phyloP scores from a whole-genome alignment of 768 basidiomycete genomes.

The Punctularia strigosozonata region DNA sequence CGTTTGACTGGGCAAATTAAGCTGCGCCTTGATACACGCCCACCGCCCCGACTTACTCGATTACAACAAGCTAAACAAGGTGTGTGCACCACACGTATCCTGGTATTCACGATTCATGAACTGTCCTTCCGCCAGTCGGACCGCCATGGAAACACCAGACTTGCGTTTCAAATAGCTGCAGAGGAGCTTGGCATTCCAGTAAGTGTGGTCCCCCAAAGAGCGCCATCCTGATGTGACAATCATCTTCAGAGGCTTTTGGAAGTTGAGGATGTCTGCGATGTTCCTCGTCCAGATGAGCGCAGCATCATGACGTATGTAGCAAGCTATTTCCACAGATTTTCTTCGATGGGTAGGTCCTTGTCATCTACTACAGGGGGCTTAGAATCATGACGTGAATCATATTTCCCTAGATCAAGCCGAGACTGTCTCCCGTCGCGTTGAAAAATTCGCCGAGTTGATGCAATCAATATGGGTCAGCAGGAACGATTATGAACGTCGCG shows the following conservation, averaged over 20 bases:
- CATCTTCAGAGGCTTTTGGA: conserved; percentile 75
- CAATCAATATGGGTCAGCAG: conserved; percentile 79
- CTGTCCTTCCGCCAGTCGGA: conserved; percentile 54
- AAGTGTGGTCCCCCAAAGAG: conserved; percentile 15
- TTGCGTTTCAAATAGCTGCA: conserved; percentile 84
- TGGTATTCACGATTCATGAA: no score
- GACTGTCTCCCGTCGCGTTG: conserved; percentile 85
- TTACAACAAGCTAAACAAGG: conserved; percentile 80
- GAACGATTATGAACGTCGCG: conserved; percentile 90
- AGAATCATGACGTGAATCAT: not conserved
- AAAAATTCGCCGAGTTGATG: conserved; percentile 94
- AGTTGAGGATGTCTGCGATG: conserved; percentile 90
- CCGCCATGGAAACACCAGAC: conserved; percentile 68
- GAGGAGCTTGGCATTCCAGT: conserved; percentile 88
- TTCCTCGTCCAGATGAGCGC: conserved; percentile 82
- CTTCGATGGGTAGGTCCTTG: conserved; percentile 69
- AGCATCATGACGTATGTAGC: conserved; percentile 98
- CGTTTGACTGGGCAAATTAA: conserved; percentile 18
- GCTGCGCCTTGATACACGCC: conserved; percentile 94
- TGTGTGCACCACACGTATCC: conserved; percentile 10
- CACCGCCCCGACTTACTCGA: conserved; percentile 94
- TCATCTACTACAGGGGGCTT: not conserved
- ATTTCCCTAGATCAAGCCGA: conserved; percentile 72
- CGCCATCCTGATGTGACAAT: conserved; percentile 2
- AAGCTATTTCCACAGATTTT: conserved; percentile 96